Conservation (phyloP, 2,329 filamentous ascomycete genomes). For the Fusarium buxicola region DNA sequence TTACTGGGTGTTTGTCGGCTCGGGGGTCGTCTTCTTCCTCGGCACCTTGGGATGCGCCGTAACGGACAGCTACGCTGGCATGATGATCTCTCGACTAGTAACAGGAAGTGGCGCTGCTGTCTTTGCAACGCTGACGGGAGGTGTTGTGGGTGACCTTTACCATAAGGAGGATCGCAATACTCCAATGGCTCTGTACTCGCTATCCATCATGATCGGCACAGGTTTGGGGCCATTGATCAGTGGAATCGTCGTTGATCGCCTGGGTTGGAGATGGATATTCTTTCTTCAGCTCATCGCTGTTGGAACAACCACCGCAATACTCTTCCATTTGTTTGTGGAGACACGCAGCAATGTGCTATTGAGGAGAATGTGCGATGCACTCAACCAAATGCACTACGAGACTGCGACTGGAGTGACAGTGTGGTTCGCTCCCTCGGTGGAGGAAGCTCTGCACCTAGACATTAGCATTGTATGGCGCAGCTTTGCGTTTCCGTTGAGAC, state of each 20-base stretch:
- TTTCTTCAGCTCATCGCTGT: constrained; percentile 72
- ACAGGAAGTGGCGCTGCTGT: constrained; percentile 70
- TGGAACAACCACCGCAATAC: constrained; percentile 63
- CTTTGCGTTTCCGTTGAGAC: constrained; percentile 50
- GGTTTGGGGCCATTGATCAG: constrained; percentile 71
- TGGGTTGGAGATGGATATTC: constrained; percentile 75
- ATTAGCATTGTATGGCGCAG: constrained; percentile 43
- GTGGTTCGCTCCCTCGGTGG: constrained; percentile 9
- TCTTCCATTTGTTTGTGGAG: constrained; percentile 72
- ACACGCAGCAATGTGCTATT: constrained; percentile 76
- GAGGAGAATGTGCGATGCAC: constrained; percentile 65
- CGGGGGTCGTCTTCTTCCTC: constrained; percentile 51
- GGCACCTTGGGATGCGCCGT: constrained; percentile 67
- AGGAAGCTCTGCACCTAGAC: constrained; percentile 35
- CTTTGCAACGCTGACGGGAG: constrained; percentile 63
- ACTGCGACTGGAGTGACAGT: not conserved
- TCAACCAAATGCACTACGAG: constrained; percentile 62
- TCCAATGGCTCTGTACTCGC: constrained; percentile 75
- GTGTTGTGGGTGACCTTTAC: constrained; percentile 76
- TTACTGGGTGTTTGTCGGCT: constrained; percentile 48
- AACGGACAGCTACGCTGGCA: constrained; percentile 68
- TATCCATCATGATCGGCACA: constrained; percentile 70
- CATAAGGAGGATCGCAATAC: constrained; percentile 72
- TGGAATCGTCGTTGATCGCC: constrained; percentile 68
- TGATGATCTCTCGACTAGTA: constrained; percentile 72